phyloP scores from a whole-genome alignment of 2,329 filamentous ascomycete genomes.

The Niveomyces coronatus region DNA sequence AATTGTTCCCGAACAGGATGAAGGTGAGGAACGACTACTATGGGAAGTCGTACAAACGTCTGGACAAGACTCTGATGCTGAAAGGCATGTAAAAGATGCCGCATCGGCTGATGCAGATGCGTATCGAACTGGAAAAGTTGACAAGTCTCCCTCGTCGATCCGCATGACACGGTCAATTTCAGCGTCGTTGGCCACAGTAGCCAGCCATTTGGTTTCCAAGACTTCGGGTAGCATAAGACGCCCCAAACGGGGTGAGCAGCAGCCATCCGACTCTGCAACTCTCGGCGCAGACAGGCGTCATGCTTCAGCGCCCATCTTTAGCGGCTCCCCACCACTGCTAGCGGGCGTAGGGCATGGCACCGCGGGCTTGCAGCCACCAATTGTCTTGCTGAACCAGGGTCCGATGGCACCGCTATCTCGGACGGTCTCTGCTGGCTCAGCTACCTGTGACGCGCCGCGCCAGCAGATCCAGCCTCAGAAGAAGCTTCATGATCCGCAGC shows the following conservation, averaged over 20 bases:
- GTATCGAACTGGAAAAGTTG: conserved; percentile 17
- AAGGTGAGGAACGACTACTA: not conserved
- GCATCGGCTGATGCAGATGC: not conserved
- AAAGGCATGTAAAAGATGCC: not conserved
- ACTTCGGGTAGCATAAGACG: conserved; percentile 45
- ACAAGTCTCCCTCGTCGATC: conserved; percentile 31
- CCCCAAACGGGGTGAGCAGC: conserved; percentile 35
- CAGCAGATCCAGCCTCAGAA: not conserved
- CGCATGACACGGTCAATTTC: conserved; percentile 44
- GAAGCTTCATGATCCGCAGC: not conserved
- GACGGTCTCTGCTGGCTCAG: conserved; percentile 2
- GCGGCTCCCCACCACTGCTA: conserved; percentile 19
- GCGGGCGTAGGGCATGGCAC: conserved; percentile 17
- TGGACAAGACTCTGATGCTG: not conserved
- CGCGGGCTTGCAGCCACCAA: conserved; percentile 16
- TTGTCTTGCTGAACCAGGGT: conserved; percentile 13
- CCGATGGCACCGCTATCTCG: conserved; percentile 4
- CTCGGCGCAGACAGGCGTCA: conserved; percentile 37
- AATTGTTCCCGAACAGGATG: conserved; percentile 6
- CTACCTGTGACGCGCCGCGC: conserved; percentile 1
- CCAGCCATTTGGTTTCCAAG: conserved; percentile 45
- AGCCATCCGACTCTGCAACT: conserved; percentile 20
- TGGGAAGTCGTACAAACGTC: too few relatives aligned
- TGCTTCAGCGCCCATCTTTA: conserved; percentile 42
- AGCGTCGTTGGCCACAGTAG: conserved; percentile 45